Evolutionary conservation across 805 yeast species (phyloP), one percentile per base, ranked within the genome.

Genomic region (Starmerella ratchasimensis): DNA sequence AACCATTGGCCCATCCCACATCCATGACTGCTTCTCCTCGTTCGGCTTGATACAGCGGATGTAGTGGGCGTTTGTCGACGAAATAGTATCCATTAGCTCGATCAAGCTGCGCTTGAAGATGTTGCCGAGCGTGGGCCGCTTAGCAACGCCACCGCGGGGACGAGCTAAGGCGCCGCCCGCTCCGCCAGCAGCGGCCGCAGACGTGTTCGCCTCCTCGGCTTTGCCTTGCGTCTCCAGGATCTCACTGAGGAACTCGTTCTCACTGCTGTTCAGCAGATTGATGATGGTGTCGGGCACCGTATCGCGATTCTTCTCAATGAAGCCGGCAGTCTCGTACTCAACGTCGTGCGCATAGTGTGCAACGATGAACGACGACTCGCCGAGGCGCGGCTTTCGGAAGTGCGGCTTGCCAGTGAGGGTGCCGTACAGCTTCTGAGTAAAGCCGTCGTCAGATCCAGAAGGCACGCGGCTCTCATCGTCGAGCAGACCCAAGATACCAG

Each of bases 1-100:
- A 11, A 88, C 97, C 96, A 88, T 86, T 30, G 84, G 69, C 13
- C 93, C 83, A 54, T 84, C 94, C 60, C 88, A 88, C 57, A 76
- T 79, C 97, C 98, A 88, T 2, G 97, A 94, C 44, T 74, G 77
- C 60, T 90, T 88, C 46, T 75, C 76, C 53, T 84, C 95, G 58
- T 88, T 88, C 5, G 98, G 97, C 60, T 88, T 88, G 56, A 90
- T 88, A 67, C 98, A 88, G 57, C 98, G 78, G 56, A 88, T 88
- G 55, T 88, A 88, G 59, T 88, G 98, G 27, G 79, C 98, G 58
- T 90, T 88, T 2, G 97, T 88, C 1, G 94, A 80, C 57, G 88
- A 74, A 41, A 88, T 88, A 0, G 97, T 88, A 26, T 63, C 64
- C 98, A 90, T 88, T 48, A 88, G 71, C 51, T 88, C 96, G 51